Evolutionary conservation across 495 filamentous ascomycete species (phyloP).

Genomic region (Geoglossum glabrum): DNA sequence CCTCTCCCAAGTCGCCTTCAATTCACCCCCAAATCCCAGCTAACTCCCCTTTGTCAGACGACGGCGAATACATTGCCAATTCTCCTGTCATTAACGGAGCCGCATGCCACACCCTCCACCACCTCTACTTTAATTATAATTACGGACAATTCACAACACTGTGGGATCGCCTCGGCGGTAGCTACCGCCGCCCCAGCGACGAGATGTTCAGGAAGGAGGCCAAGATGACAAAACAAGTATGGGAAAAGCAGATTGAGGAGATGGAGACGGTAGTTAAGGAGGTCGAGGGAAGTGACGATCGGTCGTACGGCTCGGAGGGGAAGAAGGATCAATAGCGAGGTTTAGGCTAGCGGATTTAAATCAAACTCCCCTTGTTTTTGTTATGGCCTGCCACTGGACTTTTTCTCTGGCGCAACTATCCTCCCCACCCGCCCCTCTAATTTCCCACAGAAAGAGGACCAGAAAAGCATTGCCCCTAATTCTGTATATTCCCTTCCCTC

Average conservation of each 20-base stretch:
- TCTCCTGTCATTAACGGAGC: constrained; percentile 81
- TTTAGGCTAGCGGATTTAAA: not conserved
- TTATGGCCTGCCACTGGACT: not conserved
- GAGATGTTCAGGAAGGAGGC: constrained; percentile 73
- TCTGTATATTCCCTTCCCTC: no score
- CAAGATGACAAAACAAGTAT: constrained; percentile 69
- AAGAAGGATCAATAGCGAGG: not conserved
- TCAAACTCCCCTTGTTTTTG: not conserved
- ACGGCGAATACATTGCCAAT: constrained; percentile 87
- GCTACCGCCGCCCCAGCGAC: constrained; percentile 72
- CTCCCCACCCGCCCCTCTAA: no score
- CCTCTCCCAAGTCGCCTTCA: not conserved
- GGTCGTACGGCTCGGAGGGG: constrained; percentile 32
- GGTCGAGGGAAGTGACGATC: constrained; percentile 77
- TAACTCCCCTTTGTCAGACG: constrained; percentile 27
- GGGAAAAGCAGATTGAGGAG: constrained; percentile 61
- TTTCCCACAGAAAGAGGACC: no score
- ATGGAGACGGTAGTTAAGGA: constrained; percentile 71
- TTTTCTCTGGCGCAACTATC: no score
- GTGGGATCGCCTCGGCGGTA: constrained; percentile 81
- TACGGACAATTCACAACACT: constrained; percentile 93
- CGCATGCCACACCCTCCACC: constrained; percentile 91
- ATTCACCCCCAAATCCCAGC: not conserved
- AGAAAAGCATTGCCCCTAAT: no score
- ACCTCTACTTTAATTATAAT: constrained; percentile 98